phyloP scores from a whole-genome alignment of 306 rosid genomes.

The Vigna nakashimae region DNA sequence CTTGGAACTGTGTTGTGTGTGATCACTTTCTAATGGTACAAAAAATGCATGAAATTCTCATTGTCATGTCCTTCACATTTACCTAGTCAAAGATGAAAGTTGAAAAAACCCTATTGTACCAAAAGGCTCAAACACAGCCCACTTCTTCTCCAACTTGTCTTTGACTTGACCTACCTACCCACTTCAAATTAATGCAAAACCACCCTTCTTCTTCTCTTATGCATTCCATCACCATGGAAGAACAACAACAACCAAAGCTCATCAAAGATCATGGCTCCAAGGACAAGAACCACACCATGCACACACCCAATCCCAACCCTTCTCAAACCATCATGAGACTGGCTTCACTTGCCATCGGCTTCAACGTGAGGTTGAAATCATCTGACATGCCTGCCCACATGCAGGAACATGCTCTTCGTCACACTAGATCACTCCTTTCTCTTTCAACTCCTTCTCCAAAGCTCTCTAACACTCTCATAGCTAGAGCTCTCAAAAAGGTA shows the following conservation, averaged over 20 bases:
- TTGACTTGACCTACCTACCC: constrained; percentile 22
- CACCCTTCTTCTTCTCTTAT: not conserved
- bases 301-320: not conserved
- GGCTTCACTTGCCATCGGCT: constrained; percentile 64
- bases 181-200: constrained; percentile 4
- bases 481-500: constrained; percentile 74
- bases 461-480: constrained; percentile 55
- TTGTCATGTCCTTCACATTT: constrained; percentile 12
- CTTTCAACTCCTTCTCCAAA: constrained; percentile 42
- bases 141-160: constrained; percentile 13
- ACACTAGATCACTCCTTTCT: constrained; percentile 53
- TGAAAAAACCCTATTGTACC: not conserved
- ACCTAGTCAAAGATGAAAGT: constrained; percentile 23
- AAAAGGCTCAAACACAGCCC: not conserved
- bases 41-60: constrained; percentile 26
- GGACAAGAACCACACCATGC: constrained; percentile 39
- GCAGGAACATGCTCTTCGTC: constrained; percentile 64
- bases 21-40: not conserved
- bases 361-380: constrained; percentile 63
- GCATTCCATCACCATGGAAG: constrained; percentile 28
- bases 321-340: constrained; percentile 43
- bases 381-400: constrained; percentile 70
- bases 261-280: constrained; percentile 3
- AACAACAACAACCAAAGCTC: constrained; percentile 16
- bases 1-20: not conserved